These are phyloP conservation scores for Pyrus hybrid DNA, from an alignment of 331 rosid species.

Conservation along the genomic window DNA sequence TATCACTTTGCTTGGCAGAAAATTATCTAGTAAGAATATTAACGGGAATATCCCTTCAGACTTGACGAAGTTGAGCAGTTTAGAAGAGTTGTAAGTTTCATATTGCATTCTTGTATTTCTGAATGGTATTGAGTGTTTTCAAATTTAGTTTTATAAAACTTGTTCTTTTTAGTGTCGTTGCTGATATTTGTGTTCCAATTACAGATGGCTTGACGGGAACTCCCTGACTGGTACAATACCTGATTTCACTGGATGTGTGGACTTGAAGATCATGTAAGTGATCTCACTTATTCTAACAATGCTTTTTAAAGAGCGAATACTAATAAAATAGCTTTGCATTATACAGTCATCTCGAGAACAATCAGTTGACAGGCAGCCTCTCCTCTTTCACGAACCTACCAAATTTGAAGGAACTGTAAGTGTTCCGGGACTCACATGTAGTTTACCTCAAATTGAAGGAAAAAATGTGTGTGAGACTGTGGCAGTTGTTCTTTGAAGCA, in stretches of 20 bases:
- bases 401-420: constrained; percentile 82
- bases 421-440: background rate
- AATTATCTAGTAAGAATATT: constrained; percentile 62
- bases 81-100: constrained; percentile 78
- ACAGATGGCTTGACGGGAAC: constrained; percentile 93
- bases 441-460: background rate
- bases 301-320: constrained; percentile 10
- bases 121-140: constrained; percentile 9
- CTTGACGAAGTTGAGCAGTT: constrained; percentile 58
- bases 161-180: constrained; percentile 1
- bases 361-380: constrained; percentile 64
- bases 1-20: constrained; percentile 46
- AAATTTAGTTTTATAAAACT: constrained; percentile 19
- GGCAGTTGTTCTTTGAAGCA: background rate
- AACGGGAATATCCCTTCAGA: constrained; percentile 69
- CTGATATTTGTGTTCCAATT: constrained; percentile 21
- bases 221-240: constrained; percentile 74
- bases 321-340: constrained; percentile 27
- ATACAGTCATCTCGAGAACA: constrained; percentile 87
- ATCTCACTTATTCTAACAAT: constrained; percentile 5
- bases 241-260: constrained; percentile 64
- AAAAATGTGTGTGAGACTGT: background rate
- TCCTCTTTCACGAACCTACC: constrained; percentile 61
- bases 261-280: constrained; percentile 75
- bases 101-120: constrained; percentile 6